Evolutionary conservation across 2,329 filamentous ascomycete genomes (phyloP), one percentile per base, ranked within the genome.

Genomic region (Westerdykella aurantiaca): DNA sequence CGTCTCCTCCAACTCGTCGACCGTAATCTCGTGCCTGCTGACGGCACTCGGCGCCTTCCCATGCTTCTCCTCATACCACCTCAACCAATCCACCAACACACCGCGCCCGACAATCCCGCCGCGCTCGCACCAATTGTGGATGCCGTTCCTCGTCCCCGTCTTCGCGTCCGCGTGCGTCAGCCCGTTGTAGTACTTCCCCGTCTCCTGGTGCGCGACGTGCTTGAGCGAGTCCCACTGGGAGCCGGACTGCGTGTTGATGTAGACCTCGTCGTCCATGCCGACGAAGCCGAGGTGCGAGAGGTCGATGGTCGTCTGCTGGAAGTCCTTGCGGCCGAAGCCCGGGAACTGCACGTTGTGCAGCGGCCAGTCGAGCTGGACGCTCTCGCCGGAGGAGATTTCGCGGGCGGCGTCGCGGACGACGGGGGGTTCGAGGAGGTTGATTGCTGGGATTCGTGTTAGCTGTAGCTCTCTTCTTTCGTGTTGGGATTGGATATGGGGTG

Each of bases 341-440:
- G 77, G 74, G 50, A 74, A 71, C 45, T 80, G 75, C 2, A 80
- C 62, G 52, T 80, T 80, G 16, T 70, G 73, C 47, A 81, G 56
- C 18, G 77, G 73, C 78, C 78, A 81, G 21, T 72, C 71, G 33
- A 81, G 66, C 9, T 73, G 73, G 18, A 79, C 70, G 25, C 76
- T 69, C 16, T 66, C 66, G 11, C 78, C 78, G 0, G 72, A 74
- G 33, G 66, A 68, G 51, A 81, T 79, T 51, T 77, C 72, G 5
- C 67, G 64, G 4, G 67, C 63, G 2, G 78, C 77, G 0, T 74
- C 69, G 17, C 67, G 64, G 3, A 80, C 74, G 1, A 75, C 63
- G 1, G 77, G 68, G 1, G 76, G 72, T 0, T 77, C 80, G 21
- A 81, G 68, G 3, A 65, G 56, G 17, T 65, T 65, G 38, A 64